These are phyloP conservation scores for Neurospora intermedia DNA, from an alignment of 495 filamentous ascomycete genomes.

Conservation along the genomic window DNA sequence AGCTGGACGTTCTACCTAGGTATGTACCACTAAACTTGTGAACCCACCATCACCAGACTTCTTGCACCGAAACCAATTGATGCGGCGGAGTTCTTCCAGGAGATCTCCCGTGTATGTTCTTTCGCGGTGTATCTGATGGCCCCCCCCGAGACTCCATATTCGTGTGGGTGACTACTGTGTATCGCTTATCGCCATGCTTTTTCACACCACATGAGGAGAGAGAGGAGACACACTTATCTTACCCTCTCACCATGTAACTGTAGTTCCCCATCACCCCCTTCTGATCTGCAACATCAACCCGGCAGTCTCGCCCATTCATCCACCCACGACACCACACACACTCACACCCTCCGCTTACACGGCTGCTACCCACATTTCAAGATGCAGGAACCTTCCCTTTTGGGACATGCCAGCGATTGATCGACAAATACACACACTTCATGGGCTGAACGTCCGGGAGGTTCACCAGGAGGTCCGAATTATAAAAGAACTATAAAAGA, in stretches of 20 bases:
- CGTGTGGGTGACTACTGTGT: neutral
- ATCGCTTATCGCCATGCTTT: neutral
- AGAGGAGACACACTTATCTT: neutral
- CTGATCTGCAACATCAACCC: neutral
- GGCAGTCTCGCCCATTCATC: neutral
- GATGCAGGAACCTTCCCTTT: neutral
- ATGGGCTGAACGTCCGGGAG: neutral
- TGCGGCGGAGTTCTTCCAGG: neutral
- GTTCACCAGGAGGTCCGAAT: neutral
- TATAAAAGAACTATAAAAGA: neutral
- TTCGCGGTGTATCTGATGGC: neutral
- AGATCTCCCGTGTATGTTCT: neutral
- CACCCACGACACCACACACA: neutral
- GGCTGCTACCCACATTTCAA: neutral
- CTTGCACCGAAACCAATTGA: neutral
- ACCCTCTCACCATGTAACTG: neutral
- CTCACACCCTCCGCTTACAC: neutral
- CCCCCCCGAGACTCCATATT: neutral
- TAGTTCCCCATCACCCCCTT: neutral
- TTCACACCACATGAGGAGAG: neutral
- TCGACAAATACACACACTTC: neutral
- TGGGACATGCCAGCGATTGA: neutral
- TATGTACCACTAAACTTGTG: neutral
- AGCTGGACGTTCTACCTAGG: neutral
- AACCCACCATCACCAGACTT: neutral